Evolutionary conservation across 2,329 filamentous ascomycete genomes (phyloP).

Genomic region (Botrytis fabae): DNA sequence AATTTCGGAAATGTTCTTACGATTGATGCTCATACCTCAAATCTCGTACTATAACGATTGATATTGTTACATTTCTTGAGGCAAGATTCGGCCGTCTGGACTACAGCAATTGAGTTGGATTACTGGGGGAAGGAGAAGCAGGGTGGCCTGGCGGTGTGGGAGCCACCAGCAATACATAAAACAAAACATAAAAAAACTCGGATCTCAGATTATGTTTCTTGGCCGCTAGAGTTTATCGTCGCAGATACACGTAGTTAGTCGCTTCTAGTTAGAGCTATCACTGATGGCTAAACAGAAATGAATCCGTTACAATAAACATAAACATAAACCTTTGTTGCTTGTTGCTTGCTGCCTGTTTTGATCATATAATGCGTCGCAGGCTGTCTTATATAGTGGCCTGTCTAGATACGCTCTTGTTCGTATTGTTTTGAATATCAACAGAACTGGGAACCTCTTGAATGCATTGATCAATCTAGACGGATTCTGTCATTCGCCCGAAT

Average conservation of each 20-base stretch:
- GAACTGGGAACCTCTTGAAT: neutral
- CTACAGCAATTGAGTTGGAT: constrained; percentile 19
- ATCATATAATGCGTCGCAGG: neutral
- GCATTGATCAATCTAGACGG: neutral
- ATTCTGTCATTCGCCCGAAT: neutral
- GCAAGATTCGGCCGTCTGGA: constrained; percentile 7
- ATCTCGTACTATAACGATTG: constrained; percentile 15
- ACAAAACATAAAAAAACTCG: constrained; percentile 22
- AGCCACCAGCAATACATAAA: constrained; percentile 9
- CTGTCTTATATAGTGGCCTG: neutral
- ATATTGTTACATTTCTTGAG: constrained; percentile 18
- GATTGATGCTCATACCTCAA: constrained; percentile 18
- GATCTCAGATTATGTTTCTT: constrained; percentile 18
- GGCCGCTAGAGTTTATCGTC: constrained; percentile 13
- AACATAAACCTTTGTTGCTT: neutral
- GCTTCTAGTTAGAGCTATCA: constrained; percentile 3
- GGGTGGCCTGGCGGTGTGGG: constrained; percentile 3
- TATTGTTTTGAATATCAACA: neutral
- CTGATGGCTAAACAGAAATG: constrained; percentile 19
- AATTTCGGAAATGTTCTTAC: constrained; percentile 21
- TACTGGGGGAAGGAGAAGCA: constrained; percentile 17
- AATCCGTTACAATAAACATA: constrained; percentile 20
- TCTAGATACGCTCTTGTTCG: neutral
- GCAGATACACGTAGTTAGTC: constrained; percentile 4
- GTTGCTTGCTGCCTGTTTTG: neutral